Base-by-base conservation (phyloP, 2,329 filamentous ascomycete species). In the Penicillium sp. region DNA sequence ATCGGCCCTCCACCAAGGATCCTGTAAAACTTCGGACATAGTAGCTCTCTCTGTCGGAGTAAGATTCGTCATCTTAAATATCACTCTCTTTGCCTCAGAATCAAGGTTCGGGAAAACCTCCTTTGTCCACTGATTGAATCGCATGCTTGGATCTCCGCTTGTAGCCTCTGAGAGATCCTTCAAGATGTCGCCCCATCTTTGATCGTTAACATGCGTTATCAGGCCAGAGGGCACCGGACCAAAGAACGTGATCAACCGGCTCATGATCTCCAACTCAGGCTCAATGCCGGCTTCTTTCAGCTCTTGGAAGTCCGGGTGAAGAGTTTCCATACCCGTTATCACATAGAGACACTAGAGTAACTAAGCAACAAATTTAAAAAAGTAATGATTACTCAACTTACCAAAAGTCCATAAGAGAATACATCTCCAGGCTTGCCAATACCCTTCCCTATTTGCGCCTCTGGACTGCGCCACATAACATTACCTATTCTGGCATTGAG, bases 51-150 rank as follows among this genome's bases (percentile, higher is more conserved):
- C 66, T 35, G 52, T 60, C 51, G 65, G 66, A 63, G 66, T 62
- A 33, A 70, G 64, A 47, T 69, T 66, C 46, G 58, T 67, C 65
- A 69, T 70, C 55, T 59, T 68, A 40, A 60, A 63, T 59, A 69
- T 67, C 48, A 68, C 56, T 54, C 59, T 65, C 61, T 69, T 66
- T 61, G 61, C 57, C 52, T 69, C 62, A 33, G 57, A 33, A 54
- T 65, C 58, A 55, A 71, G 65, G 57, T 69, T 66, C 33, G 66
- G 65, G 61, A 66, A 68, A 38, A 45, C 53, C 46, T 66, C 61
- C 51, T 66, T 61, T 40, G 62, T 62, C 68, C 62, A 69, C 50
- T 62, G 54, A 47, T 65, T 58, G 57, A 70, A 68, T 52, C 59
- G 59, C 42, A 57, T 54, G 30, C 9, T 55, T 20, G 30, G 46